phyloP scores from a whole-genome alignment of 257 asterid genomes.

The Plantago major region DNA sequence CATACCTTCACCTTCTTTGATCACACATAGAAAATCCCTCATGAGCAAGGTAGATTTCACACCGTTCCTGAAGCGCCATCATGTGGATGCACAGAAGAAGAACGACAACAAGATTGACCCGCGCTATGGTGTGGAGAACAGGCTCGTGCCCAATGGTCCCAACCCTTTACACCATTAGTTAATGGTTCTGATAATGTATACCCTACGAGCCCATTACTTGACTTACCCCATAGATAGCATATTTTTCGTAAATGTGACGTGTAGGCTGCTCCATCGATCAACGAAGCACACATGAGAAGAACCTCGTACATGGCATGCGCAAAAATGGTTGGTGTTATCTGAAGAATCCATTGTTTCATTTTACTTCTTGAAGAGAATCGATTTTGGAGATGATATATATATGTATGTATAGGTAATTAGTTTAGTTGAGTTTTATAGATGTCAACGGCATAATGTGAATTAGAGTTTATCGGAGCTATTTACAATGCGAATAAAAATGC shows the following conservation, averaged over 20 bases:
- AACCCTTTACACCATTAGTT: slow-evolving; percentile 79
- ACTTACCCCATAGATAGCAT: too few relatives aligned
- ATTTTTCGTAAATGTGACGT: too few relatives aligned
- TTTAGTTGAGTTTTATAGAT: not conserved
- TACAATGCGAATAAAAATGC: not conserved
- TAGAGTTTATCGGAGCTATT: too few relatives aligned
- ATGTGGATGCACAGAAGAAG: slow-evolving; percentile 17
- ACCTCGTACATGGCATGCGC: too few relatives aligned
- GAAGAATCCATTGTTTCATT: too few relatives aligned
- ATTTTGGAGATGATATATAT: too few relatives aligned
- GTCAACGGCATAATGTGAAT: not conserved
- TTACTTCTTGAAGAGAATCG: too few relatives aligned
- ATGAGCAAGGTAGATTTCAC: slow-evolving; percentile 43
- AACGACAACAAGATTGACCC: slow-evolving; percentile 39
- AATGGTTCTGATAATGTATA: not conserved
- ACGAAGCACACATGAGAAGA: too few relatives aligned
- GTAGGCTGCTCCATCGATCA: too few relatives aligned
- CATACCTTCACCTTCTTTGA: slow-evolving; percentile 12
- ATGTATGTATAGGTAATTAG: not conserved
- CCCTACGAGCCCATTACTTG: too few relatives aligned
- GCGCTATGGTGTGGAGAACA: slow-evolving; percentile 62
- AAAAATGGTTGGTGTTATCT: too few relatives aligned
- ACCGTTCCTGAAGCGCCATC: slow-evolving; percentile 37
- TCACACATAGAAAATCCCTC: slow-evolving; percentile 36
- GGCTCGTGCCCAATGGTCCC: slow-evolving; percentile 83